Base-by-base conservation (phyloP, 2,329 filamentous ascomycete species). In the Aspergillus ochraceus region DNA sequence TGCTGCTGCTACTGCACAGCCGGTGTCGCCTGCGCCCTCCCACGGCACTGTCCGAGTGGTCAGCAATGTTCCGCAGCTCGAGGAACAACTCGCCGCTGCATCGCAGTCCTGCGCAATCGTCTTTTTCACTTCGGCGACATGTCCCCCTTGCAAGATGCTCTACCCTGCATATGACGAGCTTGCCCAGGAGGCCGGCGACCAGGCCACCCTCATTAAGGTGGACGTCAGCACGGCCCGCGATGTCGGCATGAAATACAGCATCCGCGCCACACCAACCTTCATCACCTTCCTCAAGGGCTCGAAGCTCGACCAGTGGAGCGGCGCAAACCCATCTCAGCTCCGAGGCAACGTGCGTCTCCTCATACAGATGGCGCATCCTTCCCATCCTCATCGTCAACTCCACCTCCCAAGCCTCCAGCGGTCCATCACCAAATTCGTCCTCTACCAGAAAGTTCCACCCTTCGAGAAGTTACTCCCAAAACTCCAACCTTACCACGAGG, bases 81-180 rank as follows among this genome's bases (percentile, higher is more conserved):
- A 91, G 42, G 77, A 77, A 19, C 76, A 88, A 1, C 79, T 95
- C 6, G 73, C 78, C 0, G 77, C 79, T 1, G 89, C 90, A 0
- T 81, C 81, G 29, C 81, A 84, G 5, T 88, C 89, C 0, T 92
- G 89, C 61, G 91, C 91, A 0, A 85, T 94, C 42, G 83, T 97
- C 58, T 97, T 97, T 80, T 98, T 98, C 78, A 97, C 94, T 0
- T 96, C 91, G 3, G 86, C 90, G 2, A 95, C 89, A 2, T 97
- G 93, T 71, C 84, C 87, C 0, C 92, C 93, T 0, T 97, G 94
- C 83, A 94, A 90, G 74, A 77, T 86, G 17, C 83, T 94, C 2
- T 96, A 97, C 68, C 91, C 93, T 1, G 77, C 88, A 0, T 98
- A 91, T 69, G 90, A 96, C 61, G 83, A 91, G 64, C 81, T 97